These are phyloP conservation scores for Wickerhamiella alocasiicola DNA, from an alignment of 805 yeast genomes.

Conservation along the genomic window DNA sequence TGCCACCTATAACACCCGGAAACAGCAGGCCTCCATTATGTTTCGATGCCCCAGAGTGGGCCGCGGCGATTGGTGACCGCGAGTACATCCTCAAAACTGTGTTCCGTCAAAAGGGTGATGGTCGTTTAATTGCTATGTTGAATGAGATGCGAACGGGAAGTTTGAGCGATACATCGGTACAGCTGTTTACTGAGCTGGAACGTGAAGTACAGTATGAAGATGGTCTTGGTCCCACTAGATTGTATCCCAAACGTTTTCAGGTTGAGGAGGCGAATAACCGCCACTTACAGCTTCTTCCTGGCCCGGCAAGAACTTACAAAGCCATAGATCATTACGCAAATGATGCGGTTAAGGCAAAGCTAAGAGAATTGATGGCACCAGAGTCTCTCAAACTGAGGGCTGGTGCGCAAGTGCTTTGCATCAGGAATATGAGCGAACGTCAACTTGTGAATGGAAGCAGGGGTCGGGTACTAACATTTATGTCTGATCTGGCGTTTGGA, in stretches of 20 bases:
- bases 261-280: constrained; percentile 62
- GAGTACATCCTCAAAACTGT: constrained; percentile 63
- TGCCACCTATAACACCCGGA: constrained; percentile 60
- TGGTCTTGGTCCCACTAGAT: constrained; percentile 78
- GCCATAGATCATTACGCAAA: not conserved
- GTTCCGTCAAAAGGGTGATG: constrained; percentile 68
- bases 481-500: constrained; percentile 20
- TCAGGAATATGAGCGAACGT: constrained; percentile 51
- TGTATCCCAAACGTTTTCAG: constrained; percentile 72
- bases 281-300: constrained; percentile 35
- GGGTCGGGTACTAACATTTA: constrained; percentile 55
- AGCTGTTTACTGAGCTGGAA: constrained; percentile 38
- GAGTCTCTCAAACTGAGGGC: constrained; percentile 51
- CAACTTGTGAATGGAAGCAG: constrained; percentile 78
- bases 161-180: constrained; percentile 37
- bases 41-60: constrained; percentile 67
- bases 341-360: constrained; percentile 28
- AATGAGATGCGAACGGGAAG: constrained; percentile 70
- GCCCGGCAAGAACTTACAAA: not conserved
- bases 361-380: constrained; percentile 59
- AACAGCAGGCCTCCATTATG: constrained; percentile 34
- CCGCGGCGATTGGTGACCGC: constrained; percentile 37
- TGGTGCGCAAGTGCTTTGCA: constrained; percentile 85
- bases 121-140: constrained; percentile 59
- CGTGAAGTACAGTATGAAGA: constrained; percentile 48